Conservation (phyloP, 192 early-diverging fungal species). For the Backusella parvicylindrica region DNA sequence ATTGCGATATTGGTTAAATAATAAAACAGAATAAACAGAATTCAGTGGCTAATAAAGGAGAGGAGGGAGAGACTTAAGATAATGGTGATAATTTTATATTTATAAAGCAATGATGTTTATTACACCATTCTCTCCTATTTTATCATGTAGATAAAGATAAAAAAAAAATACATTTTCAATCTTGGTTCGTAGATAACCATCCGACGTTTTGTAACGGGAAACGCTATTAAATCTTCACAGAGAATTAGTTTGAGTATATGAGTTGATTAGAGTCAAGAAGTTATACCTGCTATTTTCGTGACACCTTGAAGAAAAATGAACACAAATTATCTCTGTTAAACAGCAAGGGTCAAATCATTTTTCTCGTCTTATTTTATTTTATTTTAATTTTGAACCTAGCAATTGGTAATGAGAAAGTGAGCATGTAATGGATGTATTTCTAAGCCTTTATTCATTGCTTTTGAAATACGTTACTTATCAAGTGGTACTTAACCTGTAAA, state of each 20-base stretch:
- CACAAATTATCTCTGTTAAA: neutral
- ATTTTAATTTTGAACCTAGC: neutral
- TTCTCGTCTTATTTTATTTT: too few species aligned
- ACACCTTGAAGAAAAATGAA: neutral
- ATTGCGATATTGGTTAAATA: too few species aligned
- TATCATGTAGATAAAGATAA: neutral
- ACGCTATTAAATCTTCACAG: neutral
- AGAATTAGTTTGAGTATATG: neutral
- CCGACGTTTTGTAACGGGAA: neutral
- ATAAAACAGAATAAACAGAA: neutral
- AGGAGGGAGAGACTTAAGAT: neutral
- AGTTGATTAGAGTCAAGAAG: neutral
- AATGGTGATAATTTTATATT: neutral
- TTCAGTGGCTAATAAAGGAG: neutral
- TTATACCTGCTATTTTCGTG: neutral
- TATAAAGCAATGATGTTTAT: neutral
- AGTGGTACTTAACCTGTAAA: neutral
- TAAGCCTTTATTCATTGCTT: neutral
- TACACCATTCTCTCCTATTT: neutral
- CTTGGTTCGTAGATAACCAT: neutral
- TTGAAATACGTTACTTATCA: neutral
- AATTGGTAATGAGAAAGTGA: neutral
- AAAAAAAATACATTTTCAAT: neutral
- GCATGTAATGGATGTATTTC: neutral
- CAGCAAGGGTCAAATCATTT: neutral